phyloP scores from a whole-genome alignment of 257 asterid genomes.

The Haberlea rhodopensis region DNA sequence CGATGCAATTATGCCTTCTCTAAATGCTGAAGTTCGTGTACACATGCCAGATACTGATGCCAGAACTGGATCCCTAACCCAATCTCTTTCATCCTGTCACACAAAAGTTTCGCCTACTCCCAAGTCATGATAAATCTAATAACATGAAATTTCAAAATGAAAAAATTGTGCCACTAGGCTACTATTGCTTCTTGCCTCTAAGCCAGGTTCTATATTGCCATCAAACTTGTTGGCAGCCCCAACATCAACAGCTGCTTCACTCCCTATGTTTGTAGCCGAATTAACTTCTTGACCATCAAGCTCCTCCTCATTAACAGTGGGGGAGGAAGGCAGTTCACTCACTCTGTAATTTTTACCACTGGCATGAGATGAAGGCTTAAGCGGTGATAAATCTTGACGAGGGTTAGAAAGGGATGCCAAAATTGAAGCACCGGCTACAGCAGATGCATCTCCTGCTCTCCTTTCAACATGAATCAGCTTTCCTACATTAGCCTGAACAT shows the following conservation, averaged over 20 bases:
- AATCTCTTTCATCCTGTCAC: conserved; percentile 63
- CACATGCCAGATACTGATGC: conserved; percentile 56
- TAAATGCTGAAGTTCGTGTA: conserved; percentile 50
- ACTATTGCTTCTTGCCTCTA: conserved; percentile 56
- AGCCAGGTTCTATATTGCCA: conserved; percentile 47
- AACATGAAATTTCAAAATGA: conserved; percentile 23
- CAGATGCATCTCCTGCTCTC: conserved; percentile 33
- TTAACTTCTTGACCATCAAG: conserved; percentile 70
- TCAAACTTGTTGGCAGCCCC: conserved; percentile 57
- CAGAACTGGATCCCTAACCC: conserved; percentile 53
- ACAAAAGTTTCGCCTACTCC: conserved; percentile 23
- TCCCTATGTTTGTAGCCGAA: conserved; percentile 52
- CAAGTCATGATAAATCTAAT: conserved; percentile 16
- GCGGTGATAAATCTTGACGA: conserved; percentile 55
- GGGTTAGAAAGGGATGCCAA: conserved; percentile 80
- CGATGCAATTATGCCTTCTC: conserved; percentile 55
- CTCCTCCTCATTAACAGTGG: conserved; percentile 63
- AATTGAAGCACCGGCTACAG: conserved; percentile 22
- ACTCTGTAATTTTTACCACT: conserved; percentile 48
- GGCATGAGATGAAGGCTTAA: conserved; percentile 60
- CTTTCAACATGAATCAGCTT: conserved; percentile 56
- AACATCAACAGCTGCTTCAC: conserved; percentile 50
- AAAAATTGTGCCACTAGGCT: conserved; percentile 25
- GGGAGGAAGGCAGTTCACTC: conserved; percentile 56
- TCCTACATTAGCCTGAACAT: conserved; percentile 55